Conservation (phyloP, 768 basidiomycete species). For the Suillus subluteus region DNA sequence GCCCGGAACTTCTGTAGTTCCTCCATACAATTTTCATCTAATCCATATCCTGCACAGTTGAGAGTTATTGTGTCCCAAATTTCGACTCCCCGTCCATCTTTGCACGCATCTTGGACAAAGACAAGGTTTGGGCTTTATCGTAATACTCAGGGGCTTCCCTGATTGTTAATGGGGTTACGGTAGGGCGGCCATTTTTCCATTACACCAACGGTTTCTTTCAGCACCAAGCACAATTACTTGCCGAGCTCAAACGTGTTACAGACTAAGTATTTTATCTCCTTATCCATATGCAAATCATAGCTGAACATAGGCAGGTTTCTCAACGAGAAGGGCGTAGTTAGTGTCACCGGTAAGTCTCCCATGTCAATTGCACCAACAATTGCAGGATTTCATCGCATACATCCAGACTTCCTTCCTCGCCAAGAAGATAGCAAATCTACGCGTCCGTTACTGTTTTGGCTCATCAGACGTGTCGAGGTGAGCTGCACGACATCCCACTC, state of each 20-base stretch:
- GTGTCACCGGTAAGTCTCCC: slow-evolving; percentile 64
- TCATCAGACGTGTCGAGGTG: slow-evolving; percentile 80
- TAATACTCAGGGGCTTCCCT: background rate
- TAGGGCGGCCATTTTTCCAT: slow-evolving; percentile 92
- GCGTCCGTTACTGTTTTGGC: slow-evolving; percentile 80
- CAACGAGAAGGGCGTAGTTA: slow-evolving; percentile 84
- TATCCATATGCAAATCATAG: background rate
- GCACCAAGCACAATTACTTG: slow-evolving; percentile 81
- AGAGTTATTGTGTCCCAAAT: slow-evolving; percentile 90
- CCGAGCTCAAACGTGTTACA: slow-evolving; percentile 85
- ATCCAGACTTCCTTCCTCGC: slow-evolving; percentile 79
- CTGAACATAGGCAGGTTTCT: slow-evolving; percentile 55
- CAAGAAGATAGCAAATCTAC: slow-evolving; percentile 42
- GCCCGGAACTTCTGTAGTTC: background rate
- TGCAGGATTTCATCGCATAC: slow-evolving; percentile 12
- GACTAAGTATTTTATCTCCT: slow-evolving; percentile 59
- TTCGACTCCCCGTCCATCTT: slow-evolving; percentile 95
- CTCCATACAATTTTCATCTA: background rate
- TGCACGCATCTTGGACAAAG: slow-evolving; percentile 85
- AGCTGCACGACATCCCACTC: slow-evolving; percentile 6
- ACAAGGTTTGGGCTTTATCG: slow-evolving; percentile 49
- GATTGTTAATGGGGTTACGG: slow-evolving; percentile 11
- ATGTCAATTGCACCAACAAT: background rate
- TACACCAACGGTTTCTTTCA: slow-evolving; percentile 68
- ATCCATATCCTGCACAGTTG: slow-evolving; percentile 51